Base-by-base conservation (phyloP, 371 early-diverging fungal genomes). In the Mucor lusitanicus region DNA sequence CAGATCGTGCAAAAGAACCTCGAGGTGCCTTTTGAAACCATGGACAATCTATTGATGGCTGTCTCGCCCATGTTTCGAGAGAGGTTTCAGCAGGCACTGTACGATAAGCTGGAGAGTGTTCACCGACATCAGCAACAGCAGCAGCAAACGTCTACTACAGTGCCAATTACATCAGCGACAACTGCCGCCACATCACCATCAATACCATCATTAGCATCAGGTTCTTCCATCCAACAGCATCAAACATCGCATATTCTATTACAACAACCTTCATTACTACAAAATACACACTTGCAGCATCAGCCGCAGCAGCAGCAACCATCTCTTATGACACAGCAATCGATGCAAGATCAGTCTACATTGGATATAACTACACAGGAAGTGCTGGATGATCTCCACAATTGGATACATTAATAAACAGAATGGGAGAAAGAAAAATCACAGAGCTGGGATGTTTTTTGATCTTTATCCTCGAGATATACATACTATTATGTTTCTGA, bases 11-110 rank as follows among this genome's bases (percentile, higher is more conserved):
- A 77, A 61, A 39, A 65, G 1, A 61, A 71, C 56, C 11, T 78
- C 7, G 68, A 74, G 11, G 48, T 53, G 21, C 72, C 72, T 4
- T 81, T 81, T 64, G 81, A 81, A 56, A 74, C 63, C 15, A 76
- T 81, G 77, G 81, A 81, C 28, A 78, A 68, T 27, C 53, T 81
- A 21, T 54, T 81, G 6, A 76, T 81, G 72, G 63, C 76, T 0
- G 73, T 76, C 15, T 81, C 81, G 6, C 81, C 81, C 25, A 56
- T 76, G 68, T 81, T 81, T 60, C 70, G 74, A 23, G 71, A 76
- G 37, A 64, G 70, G 12, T 78, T 81, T 48, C 79, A 78, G 66
- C 68, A 72, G 57, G 68, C 61, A 9, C 33, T 81, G 6, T 71
- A 69, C 60, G 67, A 73, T 32, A 78, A 75, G 48, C 30, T 81